phyloP scores from a whole-genome alignment of 306 rosid species.

The Quercus berberidifolia region DNA sequence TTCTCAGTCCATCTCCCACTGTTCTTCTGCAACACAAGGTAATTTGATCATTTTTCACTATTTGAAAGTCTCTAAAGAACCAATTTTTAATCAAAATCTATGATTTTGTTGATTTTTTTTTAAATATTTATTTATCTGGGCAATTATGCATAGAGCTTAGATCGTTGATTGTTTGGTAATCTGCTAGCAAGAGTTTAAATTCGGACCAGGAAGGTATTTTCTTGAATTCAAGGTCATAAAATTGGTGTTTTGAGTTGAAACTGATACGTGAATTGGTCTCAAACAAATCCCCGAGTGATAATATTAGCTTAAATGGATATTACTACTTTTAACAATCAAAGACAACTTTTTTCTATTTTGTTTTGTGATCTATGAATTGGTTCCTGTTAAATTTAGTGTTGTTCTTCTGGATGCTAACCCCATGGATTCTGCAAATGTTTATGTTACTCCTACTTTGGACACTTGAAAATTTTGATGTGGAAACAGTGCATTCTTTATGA shows the following conservation, averaged over 20 bases:
- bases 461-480: too few species aligned
- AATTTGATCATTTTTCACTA: neutral
- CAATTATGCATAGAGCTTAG: neutral
- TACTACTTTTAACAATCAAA: too few species aligned
- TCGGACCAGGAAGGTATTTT: neutral
- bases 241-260: too few species aligned
- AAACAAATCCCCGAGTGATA: too few species aligned
- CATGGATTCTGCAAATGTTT: too few species aligned
- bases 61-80: neutral
- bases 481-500: neutral
- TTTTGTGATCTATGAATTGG: too few species aligned
- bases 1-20: constrained; percentile 43
- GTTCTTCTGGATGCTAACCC: too few species aligned
- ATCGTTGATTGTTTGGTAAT: neutral
- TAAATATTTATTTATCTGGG: neutral
- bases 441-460: too few species aligned
- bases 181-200: neutral
- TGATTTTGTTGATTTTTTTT: neutral
- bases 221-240: neutral
- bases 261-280: too few species aligned
- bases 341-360: too few species aligned
- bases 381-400: too few species aligned
- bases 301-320: too few species aligned
- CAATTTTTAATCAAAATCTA: neutral
- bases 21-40: constrained; percentile 54